A percentile compares a stretch with the other conserved stretches of the same genome.
Evolutionary conservation across 2,329 filamentous ascomycete species (phyloP).

Genomic region (Xenoacremonium recifei): DNA sequence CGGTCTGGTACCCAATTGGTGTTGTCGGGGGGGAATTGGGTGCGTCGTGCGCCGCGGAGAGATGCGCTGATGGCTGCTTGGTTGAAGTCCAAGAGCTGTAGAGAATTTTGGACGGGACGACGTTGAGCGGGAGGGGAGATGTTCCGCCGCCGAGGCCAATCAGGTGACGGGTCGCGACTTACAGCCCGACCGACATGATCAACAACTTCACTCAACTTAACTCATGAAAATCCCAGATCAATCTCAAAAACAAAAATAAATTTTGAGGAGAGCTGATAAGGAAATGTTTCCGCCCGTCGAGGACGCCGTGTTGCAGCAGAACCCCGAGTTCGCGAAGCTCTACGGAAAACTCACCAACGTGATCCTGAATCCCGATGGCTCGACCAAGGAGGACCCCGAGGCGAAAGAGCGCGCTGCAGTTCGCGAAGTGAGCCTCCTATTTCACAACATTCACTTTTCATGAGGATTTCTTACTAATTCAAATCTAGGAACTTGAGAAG

Average conservation of each 20-base stretch:
- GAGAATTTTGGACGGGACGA: slow-evolving; percentile 22
- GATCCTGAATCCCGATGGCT: slow-evolving; percentile 57
- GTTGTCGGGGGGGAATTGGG: slow-evolving; percentile 7
- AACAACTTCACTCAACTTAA: background rate
- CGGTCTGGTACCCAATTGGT: slow-evolving; percentile 17
- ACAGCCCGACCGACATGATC: no score
- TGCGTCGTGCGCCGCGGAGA: slow-evolving; percentile 12
- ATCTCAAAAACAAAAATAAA: background rate
- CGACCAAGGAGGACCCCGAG: slow-evolving; percentile 51
- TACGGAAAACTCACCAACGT: slow-evolving; percentile 53
- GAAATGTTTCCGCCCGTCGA: slow-evolving; percentile 60
- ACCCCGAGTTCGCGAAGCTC: slow-evolving; percentile 60
- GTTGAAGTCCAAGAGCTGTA: slow-evolving; percentile 10
- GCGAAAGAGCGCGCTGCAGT: slow-evolving; percentile 50
- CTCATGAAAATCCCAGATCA: background rate
- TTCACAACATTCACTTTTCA: background rate
- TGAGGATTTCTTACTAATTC: background rate
- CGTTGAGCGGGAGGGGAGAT: slow-evolving; percentile 24
- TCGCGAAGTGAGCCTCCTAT: slow-evolving; percentile 40
- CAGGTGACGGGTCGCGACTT: slow-evolving; percentile 35
- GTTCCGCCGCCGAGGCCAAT: slow-evolving; percentile 27
- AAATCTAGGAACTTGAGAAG: slow-evolving; percentile 45
- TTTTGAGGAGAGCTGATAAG: slow-evolving; percentile 3
- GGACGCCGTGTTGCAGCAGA: slow-evolving; percentile 49
- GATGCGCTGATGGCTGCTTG: slow-evolving; percentile 19